Conservation (phyloP, 2,329 filamentous ascomycete genomes). For the Coniochaeta prunicola region DNA sequence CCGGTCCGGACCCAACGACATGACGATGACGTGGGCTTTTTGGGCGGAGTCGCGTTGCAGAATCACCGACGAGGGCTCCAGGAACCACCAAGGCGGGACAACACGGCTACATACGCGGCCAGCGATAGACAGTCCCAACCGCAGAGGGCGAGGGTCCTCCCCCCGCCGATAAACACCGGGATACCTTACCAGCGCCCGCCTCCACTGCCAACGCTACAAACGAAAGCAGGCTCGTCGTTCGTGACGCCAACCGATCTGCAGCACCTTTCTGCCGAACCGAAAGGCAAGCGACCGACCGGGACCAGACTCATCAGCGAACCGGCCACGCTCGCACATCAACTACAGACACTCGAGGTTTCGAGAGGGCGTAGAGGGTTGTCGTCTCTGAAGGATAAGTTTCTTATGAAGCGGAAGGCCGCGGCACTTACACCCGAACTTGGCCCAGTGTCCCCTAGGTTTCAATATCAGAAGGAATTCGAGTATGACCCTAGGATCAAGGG, state of each 20-base stretch:
- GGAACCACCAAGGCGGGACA: conserved; percentile 13
- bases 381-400: conserved; percentile 52
- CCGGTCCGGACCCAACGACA: conserved; percentile 19
- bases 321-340: background rate
- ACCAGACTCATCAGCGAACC: conserved; percentile 32
- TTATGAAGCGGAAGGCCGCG: conserved; percentile 48
- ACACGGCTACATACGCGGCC: background rate
- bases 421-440: conserved; percentile 38
- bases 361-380: conserved; percentile 47
- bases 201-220: conserved; percentile 16
- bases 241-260: conserved; percentile 43
- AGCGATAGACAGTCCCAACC: conserved; percentile 16
- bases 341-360: conserved; percentile 26
- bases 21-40: conserved; percentile 38
- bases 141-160: conserved; percentile 22
- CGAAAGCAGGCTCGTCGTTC: conserved; percentile 34
- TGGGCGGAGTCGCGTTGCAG: conserved; percentile 46
- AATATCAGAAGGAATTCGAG: conserved; percentile 32
- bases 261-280: conserved; percentile 20
- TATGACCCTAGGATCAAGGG: conserved; percentile 60
- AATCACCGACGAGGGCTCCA: conserved; percentile 37
- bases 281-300: conserved; percentile 35
- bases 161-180: conserved; percentile 26
- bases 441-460: conserved; percentile 30
- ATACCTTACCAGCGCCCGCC: conserved; percentile 19